phyloP scores from a whole-genome alignment of 345 rosid species.

The Populus ilicifolia region DNA sequence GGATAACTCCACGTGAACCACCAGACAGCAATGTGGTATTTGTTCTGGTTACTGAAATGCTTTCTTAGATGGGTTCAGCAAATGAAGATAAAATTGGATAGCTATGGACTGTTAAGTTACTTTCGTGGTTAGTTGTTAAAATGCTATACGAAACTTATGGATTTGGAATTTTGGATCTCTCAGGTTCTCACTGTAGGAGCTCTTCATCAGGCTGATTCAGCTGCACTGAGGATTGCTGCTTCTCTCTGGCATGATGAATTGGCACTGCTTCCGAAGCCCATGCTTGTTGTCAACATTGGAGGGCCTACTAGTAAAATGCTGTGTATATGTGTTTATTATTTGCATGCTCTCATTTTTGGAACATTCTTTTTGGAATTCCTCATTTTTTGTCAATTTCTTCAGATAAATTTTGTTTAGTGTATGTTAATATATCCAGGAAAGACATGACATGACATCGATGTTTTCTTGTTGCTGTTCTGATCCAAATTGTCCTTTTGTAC shows the following conservation, averaged over 20 bases:
- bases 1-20: conserved; percentile 30
- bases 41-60: conserved; percentile 10
- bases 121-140: not conserved
- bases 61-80: conserved; percentile 5
- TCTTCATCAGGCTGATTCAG: conserved; percentile 18
- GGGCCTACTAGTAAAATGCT: conserved; percentile 26
- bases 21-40: conserved; percentile 29
- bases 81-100: not conserved
- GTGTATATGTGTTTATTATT: too few species aligned
- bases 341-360: not conserved
- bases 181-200: conserved; percentile 30
- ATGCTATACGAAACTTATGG: conserved; percentile 18
- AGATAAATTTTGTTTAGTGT: not conserved
- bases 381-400: not conserved
- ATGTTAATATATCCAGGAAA: not conserved
- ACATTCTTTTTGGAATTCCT: too few species aligned
- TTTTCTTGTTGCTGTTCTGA: too few species aligned
- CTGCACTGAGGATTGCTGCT: conserved; percentile 19
- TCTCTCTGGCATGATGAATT: conserved; percentile 20
- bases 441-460: too few species aligned
- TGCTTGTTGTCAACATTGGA: conserved; percentile 34
- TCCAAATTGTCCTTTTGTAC: too few species aligned
- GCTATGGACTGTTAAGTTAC: not conserved
- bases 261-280: conserved; percentile 22
- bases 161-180: conserved; percentile 13